These are phyloP conservation scores for Fusarium cyanostomum DNA, from an alignment of 2,329 filamentous ascomycete species.

Conservation along the genomic window DNA sequence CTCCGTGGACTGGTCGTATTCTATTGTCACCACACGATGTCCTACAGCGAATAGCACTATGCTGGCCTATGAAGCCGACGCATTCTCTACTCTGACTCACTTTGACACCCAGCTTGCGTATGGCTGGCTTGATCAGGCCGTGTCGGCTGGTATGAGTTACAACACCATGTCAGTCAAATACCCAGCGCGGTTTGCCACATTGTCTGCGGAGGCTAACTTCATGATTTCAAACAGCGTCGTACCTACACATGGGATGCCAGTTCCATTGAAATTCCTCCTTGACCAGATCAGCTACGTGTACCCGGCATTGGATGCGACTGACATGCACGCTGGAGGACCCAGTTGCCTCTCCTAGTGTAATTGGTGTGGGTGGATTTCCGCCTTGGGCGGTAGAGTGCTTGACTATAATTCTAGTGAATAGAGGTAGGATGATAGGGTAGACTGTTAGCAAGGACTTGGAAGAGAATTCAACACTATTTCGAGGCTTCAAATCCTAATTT, in stretches of 20 bases:
- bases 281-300: not conserved
- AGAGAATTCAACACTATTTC: no score
- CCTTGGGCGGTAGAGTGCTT: no score
- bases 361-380: no score
- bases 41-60: not conserved
- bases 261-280: not conserved
- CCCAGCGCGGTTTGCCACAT: no score
- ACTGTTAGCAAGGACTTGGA: no score
- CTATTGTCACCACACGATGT: not conserved
- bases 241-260: not conserved
- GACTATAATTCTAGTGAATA: no score
- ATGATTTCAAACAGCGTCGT: not conserved
- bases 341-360: not conserved
- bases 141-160: not conserved
- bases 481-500: no score
- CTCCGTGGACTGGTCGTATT: not conserved
- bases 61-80: not conserved
- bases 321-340: not conserved
- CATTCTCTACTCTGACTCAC: not conserved
- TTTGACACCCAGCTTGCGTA: not conserved
- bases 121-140: not conserved
- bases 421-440: no score
- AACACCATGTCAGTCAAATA: not conserved
- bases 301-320: not conserved
- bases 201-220: no score